Base-by-base conservation (phyloP, 202 grass and related monocot genomes). In the Brachypodium distachyon region DNA sequence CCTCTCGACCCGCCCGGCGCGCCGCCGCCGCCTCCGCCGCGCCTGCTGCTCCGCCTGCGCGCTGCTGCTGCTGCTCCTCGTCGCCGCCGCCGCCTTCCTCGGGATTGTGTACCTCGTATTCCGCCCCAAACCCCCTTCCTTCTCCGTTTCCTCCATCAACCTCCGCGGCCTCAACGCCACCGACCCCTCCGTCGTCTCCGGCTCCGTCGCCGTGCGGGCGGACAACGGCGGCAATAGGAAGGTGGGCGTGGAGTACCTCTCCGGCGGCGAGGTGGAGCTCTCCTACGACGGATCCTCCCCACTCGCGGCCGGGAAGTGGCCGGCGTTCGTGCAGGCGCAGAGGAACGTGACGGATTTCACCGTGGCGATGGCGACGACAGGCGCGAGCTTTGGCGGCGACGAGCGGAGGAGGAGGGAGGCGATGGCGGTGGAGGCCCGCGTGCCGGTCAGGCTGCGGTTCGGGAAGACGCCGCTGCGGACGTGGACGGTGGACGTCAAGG, bases 401-500 rank as follows among this genome's bases (percentile, higher is more conserved):
- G 70, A 81, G 13, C 71, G 79, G 48, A 73, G 67, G 28, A 14
- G 37, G 31, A 27, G 25, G 48, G 84, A 93, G 79, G 61, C 86
- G 22, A 32, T 93, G 40, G 41, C 19, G 32, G 68, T 97, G 40
- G 78, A 93, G 38, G 78, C 51, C 3, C 21, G 4, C 18, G 70
- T 91, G 16, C 86, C 86, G 0, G 88, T 97, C 42, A 48, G 82
- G 49, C 25, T 91, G 9, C 79, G 75, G 9, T 77, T 91, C 40
- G 83, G 90, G 32, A 74, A 54, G 9, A 50, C 80, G 48, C 28
- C 80, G 48, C 28, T 93, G 8, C 86, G 82, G 49, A 84, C 90
- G 12, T 97, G 94, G 94, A 79, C 75, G 47, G 65, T 93, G 31
- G 74, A 72, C 25, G 73, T 91, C 9, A 91, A 82, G 66, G 70